These are phyloP conservation scores for Kandelia obovata DNA, from an alignment of 345 rosid genomes.

Conservation along the genomic window DNA sequence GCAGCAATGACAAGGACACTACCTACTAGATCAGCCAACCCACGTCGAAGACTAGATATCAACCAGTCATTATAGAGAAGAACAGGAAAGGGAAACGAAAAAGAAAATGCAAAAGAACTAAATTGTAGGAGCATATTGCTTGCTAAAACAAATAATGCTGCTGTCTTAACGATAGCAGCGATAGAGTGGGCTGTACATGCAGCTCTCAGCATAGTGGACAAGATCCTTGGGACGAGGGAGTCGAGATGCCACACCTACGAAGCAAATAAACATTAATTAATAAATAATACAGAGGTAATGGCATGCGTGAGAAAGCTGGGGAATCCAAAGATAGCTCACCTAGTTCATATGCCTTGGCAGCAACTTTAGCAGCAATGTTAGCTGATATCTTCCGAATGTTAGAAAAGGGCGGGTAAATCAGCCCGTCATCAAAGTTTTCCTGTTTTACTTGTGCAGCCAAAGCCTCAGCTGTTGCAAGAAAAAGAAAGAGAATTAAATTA, in stretches of 20 bases:
- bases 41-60: not conserved
- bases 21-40: too few relatives aligned
- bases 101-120: not conserved
- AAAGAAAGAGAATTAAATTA: not conserved
- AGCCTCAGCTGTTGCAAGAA: conserved; percentile 69
- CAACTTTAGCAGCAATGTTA: conserved; percentile 78
- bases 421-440: conserved; percentile 63
- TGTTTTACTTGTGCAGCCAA: conserved; percentile 73
- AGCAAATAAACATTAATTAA: conserved; percentile 1
- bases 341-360: conserved; percentile 88
- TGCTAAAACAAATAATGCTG: not conserved
- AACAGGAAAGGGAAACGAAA: not conserved
- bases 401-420: conserved; percentile 89
- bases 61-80: not conserved
- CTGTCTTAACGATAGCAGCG: conserved; percentile 61
- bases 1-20: too few relatives aligned
- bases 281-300: not conserved
- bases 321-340: conserved; percentile 42
- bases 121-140: not conserved
- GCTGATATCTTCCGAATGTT: conserved; percentile 91
- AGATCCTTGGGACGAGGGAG: conserved; percentile 88
- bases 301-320: not conserved
- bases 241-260: conserved; percentile 73
- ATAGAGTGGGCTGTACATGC: conserved; percentile 93
- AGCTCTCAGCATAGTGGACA: conserved; percentile 77